These are phyloP conservation scores for Cystofilobasidium ferigula DNA, from an alignment of 768 basidiomycete genomes.

Conservation along the genomic window DNA sequence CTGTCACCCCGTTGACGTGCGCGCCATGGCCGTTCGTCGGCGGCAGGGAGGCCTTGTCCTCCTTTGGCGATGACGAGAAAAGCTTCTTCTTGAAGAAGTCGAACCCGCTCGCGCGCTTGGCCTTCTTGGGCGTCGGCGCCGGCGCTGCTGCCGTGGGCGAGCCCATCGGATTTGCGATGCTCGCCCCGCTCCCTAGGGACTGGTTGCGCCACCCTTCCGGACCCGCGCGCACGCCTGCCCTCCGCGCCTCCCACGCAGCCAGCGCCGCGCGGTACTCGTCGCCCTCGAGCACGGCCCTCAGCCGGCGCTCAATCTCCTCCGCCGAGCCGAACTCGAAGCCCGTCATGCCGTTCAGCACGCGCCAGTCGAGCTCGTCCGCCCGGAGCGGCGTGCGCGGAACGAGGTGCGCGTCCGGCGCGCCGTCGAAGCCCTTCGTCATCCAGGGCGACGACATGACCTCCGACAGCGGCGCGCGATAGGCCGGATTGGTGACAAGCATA, in stretches of 20 bases:
- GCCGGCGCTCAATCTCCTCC: constrained; percentile 67
- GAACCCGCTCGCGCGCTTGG: constrained; percentile 80
- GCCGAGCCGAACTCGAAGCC: constrained; percentile 93
- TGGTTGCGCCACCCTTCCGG: constrained; percentile 10
- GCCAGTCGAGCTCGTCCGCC: constrained; percentile 71
- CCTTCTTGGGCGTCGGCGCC: constrained; percentile 40
- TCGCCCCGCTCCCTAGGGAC: not conserved
- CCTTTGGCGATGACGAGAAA: constrained; percentile 46
- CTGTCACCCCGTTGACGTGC: constrained; percentile 13
- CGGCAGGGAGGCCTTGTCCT: constrained; percentile 26
- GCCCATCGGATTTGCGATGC: not conserved
- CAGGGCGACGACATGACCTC: constrained; percentile 83
- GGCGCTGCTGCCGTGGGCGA: not conserved
- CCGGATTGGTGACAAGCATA: constrained; percentile 94
- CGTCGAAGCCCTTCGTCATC: constrained; percentile 80
- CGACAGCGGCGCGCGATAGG: constrained; percentile 61
- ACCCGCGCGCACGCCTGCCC: constrained; percentile 17
- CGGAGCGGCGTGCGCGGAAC: constrained; percentile 81
- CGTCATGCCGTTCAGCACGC: constrained; percentile 79
- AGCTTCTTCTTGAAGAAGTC: constrained; percentile 88
- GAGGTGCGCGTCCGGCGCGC: constrained; percentile 71
- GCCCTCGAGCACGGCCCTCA: constrained; percentile 61
- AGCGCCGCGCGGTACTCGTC: constrained; percentile 66
- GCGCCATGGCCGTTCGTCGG: constrained; percentile 25
- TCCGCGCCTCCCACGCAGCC: constrained; percentile 58